A percentile compares a stretch with the other conserved stretches of the same genome.
Evolutionary conservation across 1,139 yeast genomes (phyloP).

Genomic region (Hyphopichia buzzinii): DNA sequence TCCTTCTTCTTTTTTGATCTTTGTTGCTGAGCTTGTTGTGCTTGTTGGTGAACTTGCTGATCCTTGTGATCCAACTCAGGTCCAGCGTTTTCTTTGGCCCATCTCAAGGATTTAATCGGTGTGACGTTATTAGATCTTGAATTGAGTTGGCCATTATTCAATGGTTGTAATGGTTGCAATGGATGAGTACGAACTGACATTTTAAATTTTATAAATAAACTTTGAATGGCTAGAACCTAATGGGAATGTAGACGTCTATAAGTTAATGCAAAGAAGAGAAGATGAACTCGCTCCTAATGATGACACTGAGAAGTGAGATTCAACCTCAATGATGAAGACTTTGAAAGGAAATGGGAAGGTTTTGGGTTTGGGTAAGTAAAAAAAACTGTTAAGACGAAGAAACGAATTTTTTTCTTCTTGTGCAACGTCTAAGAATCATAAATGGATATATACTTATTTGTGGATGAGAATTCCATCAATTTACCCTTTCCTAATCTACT

Average conservation of each 20-base stretch:
- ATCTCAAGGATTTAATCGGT: slow-evolving; percentile 39
- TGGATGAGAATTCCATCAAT: slow-evolving; percentile 1
- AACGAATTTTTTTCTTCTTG: neutral
- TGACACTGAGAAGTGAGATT: neutral
- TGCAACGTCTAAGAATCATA: slow-evolving; percentile 1
- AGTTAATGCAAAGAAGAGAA: neutral
- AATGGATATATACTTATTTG: slow-evolving; percentile 5
- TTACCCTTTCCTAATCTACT: neutral
- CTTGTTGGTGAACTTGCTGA: slow-evolving; percentile 13
- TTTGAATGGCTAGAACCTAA: neutral
- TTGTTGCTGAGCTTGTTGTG: slow-evolving; percentile 16
- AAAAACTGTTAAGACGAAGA: neutral
- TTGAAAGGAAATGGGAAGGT: too few relatives aligned
- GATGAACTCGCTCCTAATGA: neutral
- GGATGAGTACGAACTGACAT: slow-evolving; percentile 36
- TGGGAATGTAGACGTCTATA: neutral
- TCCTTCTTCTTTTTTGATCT: slow-evolving; percentile 67
- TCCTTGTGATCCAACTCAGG: slow-evolving; percentile 10
- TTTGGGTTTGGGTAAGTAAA: neutral
- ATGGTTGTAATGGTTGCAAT: slow-evolving; percentile 45
- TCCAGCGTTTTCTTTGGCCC: slow-evolving; percentile 27
- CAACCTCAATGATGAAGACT: neutral
- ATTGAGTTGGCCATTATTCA: slow-evolving; percentile 45
- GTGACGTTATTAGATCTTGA: slow-evolving; percentile 37
- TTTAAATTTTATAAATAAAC: too few relatives aligned